Evolutionary conservation across 805 yeast species (phyloP).

Genomic region (Metschnikowia koreensis): DNA sequence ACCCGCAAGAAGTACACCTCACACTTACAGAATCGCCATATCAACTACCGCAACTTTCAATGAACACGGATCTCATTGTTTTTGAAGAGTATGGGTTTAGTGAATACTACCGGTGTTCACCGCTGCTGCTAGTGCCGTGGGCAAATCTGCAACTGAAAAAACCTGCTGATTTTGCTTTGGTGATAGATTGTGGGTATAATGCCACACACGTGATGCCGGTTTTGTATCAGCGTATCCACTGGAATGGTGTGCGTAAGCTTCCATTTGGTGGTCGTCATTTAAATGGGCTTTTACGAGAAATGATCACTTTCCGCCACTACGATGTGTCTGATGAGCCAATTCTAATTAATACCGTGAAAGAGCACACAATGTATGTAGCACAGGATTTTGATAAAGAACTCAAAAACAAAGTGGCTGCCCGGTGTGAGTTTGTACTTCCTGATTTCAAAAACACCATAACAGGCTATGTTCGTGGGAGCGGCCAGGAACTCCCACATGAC

Average conservation of each 20-base stretch:
- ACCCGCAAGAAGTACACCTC: slow-evolving; percentile 53
- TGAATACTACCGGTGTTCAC: slow-evolving; percentile 64
- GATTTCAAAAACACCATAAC: slow-evolving; percentile 77
- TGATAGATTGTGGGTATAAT: slow-evolving; percentile 85
- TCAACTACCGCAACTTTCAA: slow-evolving; percentile 76
- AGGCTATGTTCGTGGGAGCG: slow-evolving; percentile 59
- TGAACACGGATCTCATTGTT: slow-evolving; percentile 83
- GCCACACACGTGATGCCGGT: slow-evolving; percentile 87
- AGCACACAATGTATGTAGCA: slow-evolving; percentile 69
- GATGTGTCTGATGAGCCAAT: slow-evolving; percentile 90
- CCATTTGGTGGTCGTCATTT: slow-evolving; percentile 86
- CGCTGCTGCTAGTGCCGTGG: slow-evolving; percentile 66
- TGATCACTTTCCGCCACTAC: slow-evolving; percentile 86
- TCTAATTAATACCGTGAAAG: slow-evolving; percentile 82
- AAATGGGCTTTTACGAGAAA: slow-evolving; percentile 79
- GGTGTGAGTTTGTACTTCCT: slow-evolving; percentile 78
- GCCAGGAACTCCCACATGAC: slow-evolving; percentile 38
- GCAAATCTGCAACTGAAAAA: slow-evolving; percentile 2
- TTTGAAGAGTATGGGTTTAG: slow-evolving; percentile 91
- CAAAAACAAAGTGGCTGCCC: slow-evolving; percentile 31
- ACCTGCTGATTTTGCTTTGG: slow-evolving; percentile 61
- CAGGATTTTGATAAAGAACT: slow-evolving; percentile 51
- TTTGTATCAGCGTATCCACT: slow-evolving; percentile 69
- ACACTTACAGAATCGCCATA: slow-evolving; percentile 79
- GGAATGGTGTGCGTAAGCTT: slow-evolving; percentile 73